Base-by-base conservation (phyloP, 352 stramenopile species). In the Phytophthora sp. region DNA sequence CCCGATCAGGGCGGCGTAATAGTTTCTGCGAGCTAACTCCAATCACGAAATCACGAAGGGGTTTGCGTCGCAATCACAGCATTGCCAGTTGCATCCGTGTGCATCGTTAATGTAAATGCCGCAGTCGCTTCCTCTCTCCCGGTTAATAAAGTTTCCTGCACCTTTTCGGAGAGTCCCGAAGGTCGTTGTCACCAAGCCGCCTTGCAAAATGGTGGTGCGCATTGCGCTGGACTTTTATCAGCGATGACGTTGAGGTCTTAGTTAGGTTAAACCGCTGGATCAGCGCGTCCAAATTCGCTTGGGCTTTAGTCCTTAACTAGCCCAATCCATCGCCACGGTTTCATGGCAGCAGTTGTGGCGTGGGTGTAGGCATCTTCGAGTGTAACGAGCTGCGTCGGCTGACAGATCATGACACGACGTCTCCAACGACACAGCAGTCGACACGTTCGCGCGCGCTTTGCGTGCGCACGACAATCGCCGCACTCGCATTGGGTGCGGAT, bases 211-310 rank as follows among this genome's bases (percentile, higher is more conserved):
- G 46, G 7, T 61, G 30, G 7, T 69, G 31, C 1, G 30, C 46
- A 27, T 56, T 52, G n/a, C 46, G 46, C 27, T 65, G 46, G 0
- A 64, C 54, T 6, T 3, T 52, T 0, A 4, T 0, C 0, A 69
- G 38, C 1, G 23, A 1, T 15, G 46, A 28, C 12, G 50, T 37
- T 1, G 27, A 11, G 0, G 30, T 20, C 13, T 63, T 39, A 4
- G 26, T 53, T 5, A 63, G n/a, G 6, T 27, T 49, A 27, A 63
- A 63, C 30, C 38, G 37, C 32, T 63, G 20, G 1, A 54, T 0
- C 18, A 69, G 35, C 3, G 27, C 20, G 17, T 31, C 44, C 61
- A 60, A 13, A 69, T 69, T 4, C 46, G 46, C 15, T 54, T 69
- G 0, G 52, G 45, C 15, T 63, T 63, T 0, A 69, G 20, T 0